phyloP scores from a whole-genome alignment of 1,284 basidiomycete genomes.

The Sphagnurus paluster region DNA sequence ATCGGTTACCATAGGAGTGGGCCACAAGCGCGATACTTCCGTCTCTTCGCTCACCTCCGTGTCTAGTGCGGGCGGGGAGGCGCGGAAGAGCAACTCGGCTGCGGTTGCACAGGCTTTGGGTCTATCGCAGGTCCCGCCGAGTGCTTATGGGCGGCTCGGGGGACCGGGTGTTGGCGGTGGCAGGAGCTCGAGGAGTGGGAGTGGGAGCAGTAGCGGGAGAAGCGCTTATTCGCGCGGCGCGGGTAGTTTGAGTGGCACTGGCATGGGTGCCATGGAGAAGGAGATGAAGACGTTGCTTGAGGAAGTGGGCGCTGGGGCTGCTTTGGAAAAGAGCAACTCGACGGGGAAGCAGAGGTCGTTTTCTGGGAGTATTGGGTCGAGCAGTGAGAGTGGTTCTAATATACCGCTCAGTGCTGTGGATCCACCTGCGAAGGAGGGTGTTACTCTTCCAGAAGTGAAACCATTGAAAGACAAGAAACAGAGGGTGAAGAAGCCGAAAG shows the following conservation, averaged over 20 bases:
- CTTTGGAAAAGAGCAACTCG: conserved; percentile 28
- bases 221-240: conserved; percentile 14
- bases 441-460: no score
- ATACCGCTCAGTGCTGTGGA: conserved; percentile 12
- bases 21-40: conserved; percentile 25
- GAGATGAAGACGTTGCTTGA: conserved; percentile 54
- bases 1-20: background rate
- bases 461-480: no score
- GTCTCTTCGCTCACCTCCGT: conserved; percentile 23
- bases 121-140: conserved; percentile 36
- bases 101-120: conserved; percentile 40
- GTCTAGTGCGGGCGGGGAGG: conserved; percentile 19
- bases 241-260: conserved; percentile 26
- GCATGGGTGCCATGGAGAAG: conserved; percentile 35
- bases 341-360: conserved; percentile 34
- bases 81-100: conserved; percentile 30
- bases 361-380: conserved; percentile 8
- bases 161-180: conserved; percentile 31
- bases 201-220: conserved; percentile 23
- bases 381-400: conserved; percentile 10
- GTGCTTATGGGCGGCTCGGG: conserved; percentile 34
- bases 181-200: conserved; percentile 24
- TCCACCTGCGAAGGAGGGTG: conserved; percentile 12
- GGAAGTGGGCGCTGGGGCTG: conserved; percentile 23
- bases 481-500: conserved; percentile 35